Evolutionary conservation across 352 stramenopile genomes (phyloP), one percentile per base, ranked within the genome.

Genomic region (Globisporangium emineosum): DNA sequence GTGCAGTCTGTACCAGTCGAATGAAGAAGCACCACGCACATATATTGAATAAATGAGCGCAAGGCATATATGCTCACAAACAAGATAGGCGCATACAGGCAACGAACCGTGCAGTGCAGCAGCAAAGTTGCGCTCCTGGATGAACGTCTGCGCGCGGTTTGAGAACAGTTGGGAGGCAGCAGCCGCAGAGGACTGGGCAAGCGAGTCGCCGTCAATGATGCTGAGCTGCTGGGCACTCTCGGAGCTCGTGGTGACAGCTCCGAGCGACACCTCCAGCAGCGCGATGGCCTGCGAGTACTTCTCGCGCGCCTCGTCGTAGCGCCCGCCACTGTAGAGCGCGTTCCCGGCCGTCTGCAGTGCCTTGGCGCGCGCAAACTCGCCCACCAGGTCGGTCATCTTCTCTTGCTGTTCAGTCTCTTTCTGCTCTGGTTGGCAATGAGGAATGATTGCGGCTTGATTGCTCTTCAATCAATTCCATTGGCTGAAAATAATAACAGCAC

Each of bases 41-140:
- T 25, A 2, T n/a, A n/a, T n/a, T 32, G 19, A 33, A 5, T 8
- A 43, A 17, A 64, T n/a, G n/a, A n/a, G n/a, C n/a, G n/a, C n/a
- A n/a, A n/a, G n/a, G n/a, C n/a, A n/a, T n/a, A n/a, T n/a, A n/a
- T n/a, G n/a, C n/a, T n/a, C n/a, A n/a, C n/a, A n/a, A n/a, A n/a
- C n/a, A n/a, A n/a, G n/a, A n/a, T n/a, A n/a, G n/a, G n/a, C n/a
- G n/a, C n/a, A n/a, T n/a, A n/a, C n/a, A n/a, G n/a, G n/a, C n/a
- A n/a, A 55, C 66, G 30, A 27, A 90, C 81, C 79, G 54, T 79
- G 67, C 49, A 91, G 59, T 10, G 85, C 85, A 0, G 74, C 71
- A 2, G 74, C 81, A 65, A 90, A 93, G 65, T 86, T 72, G 61
- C 85, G 82, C 65, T 93, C 77, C 61, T 93, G 85, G 62, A 90